phyloP scores from a whole-genome alignment of 495 filamentous ascomycete species.

The Sporormia fimetaria region DNA sequence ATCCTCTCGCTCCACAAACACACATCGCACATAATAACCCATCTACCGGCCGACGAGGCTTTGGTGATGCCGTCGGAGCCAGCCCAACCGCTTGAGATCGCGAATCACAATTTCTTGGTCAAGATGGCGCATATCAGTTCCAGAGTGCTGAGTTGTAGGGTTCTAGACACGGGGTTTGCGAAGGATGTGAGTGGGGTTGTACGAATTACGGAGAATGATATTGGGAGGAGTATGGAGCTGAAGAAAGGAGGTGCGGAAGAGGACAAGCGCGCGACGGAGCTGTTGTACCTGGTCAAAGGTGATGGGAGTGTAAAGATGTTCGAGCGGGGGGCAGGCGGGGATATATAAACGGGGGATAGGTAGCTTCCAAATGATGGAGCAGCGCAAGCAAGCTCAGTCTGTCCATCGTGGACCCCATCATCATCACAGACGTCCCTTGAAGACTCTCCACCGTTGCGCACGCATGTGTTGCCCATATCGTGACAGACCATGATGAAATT shows the following conservation, averaged over 20 bases:
- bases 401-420: too few species aligned
- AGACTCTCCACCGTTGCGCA: too few species aligned
- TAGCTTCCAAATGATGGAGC: not conserved
- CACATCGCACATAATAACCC: conserved; percentile 52
- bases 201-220: conserved; percentile 47
- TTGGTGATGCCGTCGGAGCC: conserved; percentile 40
- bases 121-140: conserved; percentile 63
- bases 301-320: conserved; percentile 52
- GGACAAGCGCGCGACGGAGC: conserved; percentile 44
- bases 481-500: conserved; percentile 21
- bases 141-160: conserved; percentile 55
- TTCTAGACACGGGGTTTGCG: conserved; percentile 73
- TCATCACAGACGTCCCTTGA: too few species aligned
- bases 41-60: conserved; percentile 43
- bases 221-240: conserved; percentile 33
- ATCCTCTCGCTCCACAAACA: conserved; percentile 29
- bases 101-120: conserved; percentile 58
- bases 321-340: conserved; percentile 48
- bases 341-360: not conserved
- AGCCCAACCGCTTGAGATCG: conserved; percentile 49
- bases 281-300: conserved; percentile 61
- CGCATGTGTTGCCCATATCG: too few species aligned
- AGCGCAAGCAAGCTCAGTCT: too few species aligned
- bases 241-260: conserved; percentile 20
- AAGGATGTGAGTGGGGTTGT: conserved; percentile 86